Conservation (phyloP, 2,329 filamentous ascomycete species). For the Rutstroemia sp. region DNA sequence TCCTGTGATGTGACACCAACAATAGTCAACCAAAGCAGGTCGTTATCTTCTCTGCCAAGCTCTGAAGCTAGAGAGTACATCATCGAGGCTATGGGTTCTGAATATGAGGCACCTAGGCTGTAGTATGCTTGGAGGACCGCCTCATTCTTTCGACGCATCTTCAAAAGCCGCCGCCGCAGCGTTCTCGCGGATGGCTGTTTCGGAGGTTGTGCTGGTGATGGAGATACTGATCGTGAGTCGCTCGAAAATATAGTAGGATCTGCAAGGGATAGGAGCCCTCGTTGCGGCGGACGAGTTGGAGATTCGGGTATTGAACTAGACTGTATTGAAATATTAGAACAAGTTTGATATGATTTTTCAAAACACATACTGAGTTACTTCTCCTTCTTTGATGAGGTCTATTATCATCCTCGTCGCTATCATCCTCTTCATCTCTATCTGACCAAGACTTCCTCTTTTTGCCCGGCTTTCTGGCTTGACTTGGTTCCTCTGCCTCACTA, state of each 20-base stretch:
- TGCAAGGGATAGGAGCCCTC: constrained; percentile 51
- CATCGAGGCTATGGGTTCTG: constrained; percentile 89
- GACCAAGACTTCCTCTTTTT: constrained; percentile 78
- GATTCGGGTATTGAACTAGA: constrained; percentile 60
- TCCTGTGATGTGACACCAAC: constrained; percentile 93
- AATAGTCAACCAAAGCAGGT: constrained; percentile 89
- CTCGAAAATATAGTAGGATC: constrained; percentile 40
- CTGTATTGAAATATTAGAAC: constrained; percentile 32
- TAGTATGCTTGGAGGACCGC: constrained; percentile 74
- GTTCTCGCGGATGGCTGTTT: constrained; percentile 63
- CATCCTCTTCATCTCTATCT: constrained; percentile 60
- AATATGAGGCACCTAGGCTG: constrained; percentile 78
- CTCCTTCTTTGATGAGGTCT: constrained; percentile 72
- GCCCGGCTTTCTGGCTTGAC: constrained; percentile 44
- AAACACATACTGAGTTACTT: constrained; percentile 70
- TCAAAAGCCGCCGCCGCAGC: constrained; percentile 65
- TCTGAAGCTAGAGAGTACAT: constrained; percentile 93
- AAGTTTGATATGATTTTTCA: background rate
- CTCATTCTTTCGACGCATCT: constrained; percentile 72
- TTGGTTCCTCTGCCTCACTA: constrained; percentile 44
- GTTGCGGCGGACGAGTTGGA: constrained; percentile 50
- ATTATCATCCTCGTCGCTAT: constrained; percentile 58
- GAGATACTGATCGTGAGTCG: constrained; percentile 31
- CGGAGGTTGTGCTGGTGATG: constrained; percentile 49
- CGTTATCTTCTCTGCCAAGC: constrained; percentile 92